Evolutionary conservation across 1,139 yeast genomes (phyloP).

Genomic region (Candida sp.): DNA sequence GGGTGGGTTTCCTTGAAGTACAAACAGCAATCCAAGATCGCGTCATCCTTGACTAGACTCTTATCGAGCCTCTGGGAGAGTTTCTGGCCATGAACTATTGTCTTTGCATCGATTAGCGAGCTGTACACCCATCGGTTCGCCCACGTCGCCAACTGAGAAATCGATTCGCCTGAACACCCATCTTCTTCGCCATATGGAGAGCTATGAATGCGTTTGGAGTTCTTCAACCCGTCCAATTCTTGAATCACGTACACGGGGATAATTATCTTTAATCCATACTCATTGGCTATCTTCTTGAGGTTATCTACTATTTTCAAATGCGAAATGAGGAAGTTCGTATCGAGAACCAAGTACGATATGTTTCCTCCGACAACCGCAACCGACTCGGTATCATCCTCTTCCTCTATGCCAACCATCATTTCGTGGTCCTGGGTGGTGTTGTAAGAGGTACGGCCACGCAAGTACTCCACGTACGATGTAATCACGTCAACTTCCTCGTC

Average conservation of each 20-base stretch:
- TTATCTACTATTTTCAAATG: constrained; percentile 62
- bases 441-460: constrained; percentile 10
- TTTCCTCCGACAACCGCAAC: constrained; percentile 22
- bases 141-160: constrained; percentile 67
- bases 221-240: constrained; percentile 84
- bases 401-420: constrained; percentile 21
- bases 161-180: constrained; percentile 29
- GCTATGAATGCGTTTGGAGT: constrained; percentile 24
- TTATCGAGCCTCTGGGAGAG: constrained; percentile 52
- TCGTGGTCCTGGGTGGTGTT: background rate
- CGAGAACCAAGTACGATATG: constrained; percentile 58
- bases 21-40: constrained; percentile 85
- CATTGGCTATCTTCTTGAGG: constrained; percentile 39
- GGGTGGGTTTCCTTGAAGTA: constrained; percentile 53
- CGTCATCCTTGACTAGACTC: constrained; percentile 65
- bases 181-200: constrained; percentile 7
- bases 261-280: constrained; percentile 54
- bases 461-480: constrained; percentile 33
- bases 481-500: constrained; percentile 49
- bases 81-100: constrained; percentile 69
- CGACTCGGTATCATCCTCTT: constrained; percentile 16
- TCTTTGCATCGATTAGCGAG: constrained; percentile 55
- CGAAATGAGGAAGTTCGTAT: constrained; percentile 78
- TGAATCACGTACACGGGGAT: constrained; percentile 72
- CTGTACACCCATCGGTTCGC: constrained; percentile 82